Conservation (phyloP, 352 stramenopile species). For the Pythium rhizo-oryzae region DNA sequence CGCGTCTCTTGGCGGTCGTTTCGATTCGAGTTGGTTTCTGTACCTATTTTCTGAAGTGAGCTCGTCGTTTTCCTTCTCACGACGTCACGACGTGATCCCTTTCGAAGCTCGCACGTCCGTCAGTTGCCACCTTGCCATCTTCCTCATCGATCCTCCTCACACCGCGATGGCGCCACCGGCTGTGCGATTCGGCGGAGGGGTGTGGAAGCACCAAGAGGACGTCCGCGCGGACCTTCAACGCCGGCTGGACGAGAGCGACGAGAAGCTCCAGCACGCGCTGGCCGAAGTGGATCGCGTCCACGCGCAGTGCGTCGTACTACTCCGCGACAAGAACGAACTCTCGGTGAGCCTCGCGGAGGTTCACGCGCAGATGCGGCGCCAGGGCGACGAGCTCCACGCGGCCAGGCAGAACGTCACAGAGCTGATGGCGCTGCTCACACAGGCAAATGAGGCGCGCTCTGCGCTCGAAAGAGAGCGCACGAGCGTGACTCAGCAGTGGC, state of each 20-base stretch:
- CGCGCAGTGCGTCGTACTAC: constrained; percentile 11
- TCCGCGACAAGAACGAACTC: constrained; percentile 14
- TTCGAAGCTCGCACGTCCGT: too few relatives aligned
- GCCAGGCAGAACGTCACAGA: constrained; percentile 14
- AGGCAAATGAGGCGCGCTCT: constrained; percentile 11
- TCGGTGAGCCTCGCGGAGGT: not conserved
- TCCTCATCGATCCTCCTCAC: too few relatives aligned
- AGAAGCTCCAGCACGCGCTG: not conserved
- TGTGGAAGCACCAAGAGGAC: constrained; percentile 42
- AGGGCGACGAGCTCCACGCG: constrained; percentile 16
- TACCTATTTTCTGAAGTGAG: too few relatives aligned
- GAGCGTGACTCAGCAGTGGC: not conserved
- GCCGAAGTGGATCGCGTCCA: constrained; percentile 15
- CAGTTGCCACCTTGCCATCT: too few relatives aligned
- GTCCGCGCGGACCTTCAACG: constrained; percentile 17
- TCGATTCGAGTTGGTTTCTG: too few relatives aligned
- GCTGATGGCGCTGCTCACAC: constrained; percentile 18
- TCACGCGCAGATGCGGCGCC: constrained; percentile 1
- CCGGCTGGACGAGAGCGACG: constrained; percentile 19
- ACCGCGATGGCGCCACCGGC: not conserved
- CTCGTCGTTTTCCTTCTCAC: too few relatives aligned
- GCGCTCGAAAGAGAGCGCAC: constrained; percentile 5
- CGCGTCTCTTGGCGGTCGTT: too few relatives aligned
- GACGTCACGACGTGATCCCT: too few relatives aligned
- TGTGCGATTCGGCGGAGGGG: constrained; percentile 32